These are phyloP conservation scores for Saposhnikovia divaricata DNA, from an alignment of 129 eudicot genomes.

Conservation along the genomic window DNA sequence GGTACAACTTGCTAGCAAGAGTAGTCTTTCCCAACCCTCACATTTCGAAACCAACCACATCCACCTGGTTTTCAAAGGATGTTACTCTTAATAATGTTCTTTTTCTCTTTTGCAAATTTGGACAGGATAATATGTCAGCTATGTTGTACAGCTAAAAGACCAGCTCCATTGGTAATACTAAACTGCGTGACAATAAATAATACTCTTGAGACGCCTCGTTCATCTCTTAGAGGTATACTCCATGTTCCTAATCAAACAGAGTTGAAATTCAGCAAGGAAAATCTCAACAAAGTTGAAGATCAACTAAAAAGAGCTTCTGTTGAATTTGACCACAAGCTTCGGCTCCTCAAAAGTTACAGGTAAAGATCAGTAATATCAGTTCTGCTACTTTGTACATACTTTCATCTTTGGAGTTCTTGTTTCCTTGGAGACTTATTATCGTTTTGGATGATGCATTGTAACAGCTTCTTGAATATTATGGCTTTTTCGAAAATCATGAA, in stretches of 20 bases:
- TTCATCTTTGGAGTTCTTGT: neutral
- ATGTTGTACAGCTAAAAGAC: neutral
- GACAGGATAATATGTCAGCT: too few species aligned
- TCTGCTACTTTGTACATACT: neutral
- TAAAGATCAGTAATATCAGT: neutral
- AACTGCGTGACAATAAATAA: slow-evolving; percentile 36
- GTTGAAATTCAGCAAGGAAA: slow-evolving; percentile 27
- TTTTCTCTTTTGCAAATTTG: too few species aligned
- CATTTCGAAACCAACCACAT: too few species aligned
- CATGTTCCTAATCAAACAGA: slow-evolving; percentile 24
- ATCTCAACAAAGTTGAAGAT: slow-evolving; percentile 29
- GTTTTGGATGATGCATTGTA: neutral
- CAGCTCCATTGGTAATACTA: slow-evolving; percentile 39
- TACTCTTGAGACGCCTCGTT: slow-evolving; percentile 27
- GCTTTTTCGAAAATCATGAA: slow-evolving; percentile 62
- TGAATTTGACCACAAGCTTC: slow-evolving; percentile 45
- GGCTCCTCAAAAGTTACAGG: slow-evolving; percentile 45
- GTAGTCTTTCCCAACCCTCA: too few species aligned
- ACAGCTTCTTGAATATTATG: slow-evolving; percentile 46
- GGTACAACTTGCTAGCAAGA: too few species aligned
- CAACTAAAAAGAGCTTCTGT: slow-evolving; percentile 35
- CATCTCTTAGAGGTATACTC: slow-evolving; percentile 28
- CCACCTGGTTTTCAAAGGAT: too few species aligned
- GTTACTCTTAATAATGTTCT: too few species aligned
- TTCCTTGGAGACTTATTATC: neutral